Evolutionary conservation across 306 rosid genomes (phyloP).

Genomic region (Psophocarpus tetragonolobus): DNA sequence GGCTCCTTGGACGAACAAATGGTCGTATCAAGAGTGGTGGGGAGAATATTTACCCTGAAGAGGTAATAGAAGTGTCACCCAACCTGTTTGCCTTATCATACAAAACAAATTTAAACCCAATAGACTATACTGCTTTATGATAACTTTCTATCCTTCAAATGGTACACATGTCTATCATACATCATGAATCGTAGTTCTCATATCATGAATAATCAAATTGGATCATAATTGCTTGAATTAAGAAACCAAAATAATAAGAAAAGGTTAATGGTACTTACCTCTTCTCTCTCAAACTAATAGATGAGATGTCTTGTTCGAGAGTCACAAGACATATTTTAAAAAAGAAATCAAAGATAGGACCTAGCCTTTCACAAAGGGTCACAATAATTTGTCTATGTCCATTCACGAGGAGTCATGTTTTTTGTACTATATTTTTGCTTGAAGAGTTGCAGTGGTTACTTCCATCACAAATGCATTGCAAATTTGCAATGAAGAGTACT

Average conservation of each 20-base stretch:
- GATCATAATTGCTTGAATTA: background rate
- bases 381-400: background rate
- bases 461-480: background rate
- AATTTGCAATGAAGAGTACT: too few species aligned
- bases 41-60: slow-evolving; percentile 92
- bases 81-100: background rate
- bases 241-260: background rate
- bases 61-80: slow-evolving; percentile 47
- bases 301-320: background rate
- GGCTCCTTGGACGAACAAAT: slow-evolving; percentile 83
- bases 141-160: background rate
- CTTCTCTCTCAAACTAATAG: background rate
- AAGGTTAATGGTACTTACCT: background rate
- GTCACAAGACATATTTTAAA: background rate
- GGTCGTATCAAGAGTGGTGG: slow-evolving; percentile 92
- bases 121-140: background rate
- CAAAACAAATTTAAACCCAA: background rate
- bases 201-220: background rate
- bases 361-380: background rate
- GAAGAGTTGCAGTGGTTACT: background rate
- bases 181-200: background rate
- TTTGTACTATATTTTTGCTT: background rate
- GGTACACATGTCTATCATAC: background rate
- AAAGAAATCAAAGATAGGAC: background rate
- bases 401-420: background rate